Base-by-base conservation (phyloP, 2,329 filamentous ascomycete species). In the Colletotrichum sp. region DNA sequence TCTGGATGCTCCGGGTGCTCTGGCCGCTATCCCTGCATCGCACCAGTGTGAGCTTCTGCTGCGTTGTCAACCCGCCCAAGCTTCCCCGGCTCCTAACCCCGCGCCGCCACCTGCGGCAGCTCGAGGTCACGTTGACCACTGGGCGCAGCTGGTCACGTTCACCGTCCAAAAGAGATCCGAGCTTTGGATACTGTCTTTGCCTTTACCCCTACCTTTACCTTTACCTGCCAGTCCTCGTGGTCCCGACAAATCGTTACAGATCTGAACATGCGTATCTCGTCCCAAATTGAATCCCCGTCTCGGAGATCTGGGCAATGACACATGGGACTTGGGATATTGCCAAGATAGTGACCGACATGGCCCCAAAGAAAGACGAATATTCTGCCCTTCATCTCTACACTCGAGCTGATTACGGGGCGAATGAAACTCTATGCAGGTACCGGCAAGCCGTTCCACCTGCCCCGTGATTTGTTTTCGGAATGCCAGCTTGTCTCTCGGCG, bases 61-160 rank as follows among this genome's bases (percentile, higher is more conserved):
- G 28, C 30, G 22, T 22, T 66, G 30, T 22, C 30, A 8, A n/a
- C 27, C 22, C 55, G 30, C 30, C 71, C 67, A 66, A 71, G 55
- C 62, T 75, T 61, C 64, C 30, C 13, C 25, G 34, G 48, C 58
- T 27, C 52, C 66, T 27, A 25, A 18, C 18, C 22, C 39, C 43
- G 8, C 39, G 27, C 68, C 68, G 68, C 61, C 55, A 43, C 61
- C 43, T 66, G 56, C 55, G 69, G 52, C 69, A 64, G 32, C 39
- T 61, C 25, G 34, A 48, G 74, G 74, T 76, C 70, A 76, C 74
- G 70, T 76, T 72, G 32, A 18, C 58, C 56, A 39, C 74, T 43
- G 27, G 69, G 36, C 73, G 73, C 70, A 28, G 64, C 43, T n/a
- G 43, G 74, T 76, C 70, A 76, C 74, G 70, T 73, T 76, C 64